Evolutionary conservation across 169 alveolate genomes (phyloP).

Genomic region (Plasmodium vinckei): DNA sequence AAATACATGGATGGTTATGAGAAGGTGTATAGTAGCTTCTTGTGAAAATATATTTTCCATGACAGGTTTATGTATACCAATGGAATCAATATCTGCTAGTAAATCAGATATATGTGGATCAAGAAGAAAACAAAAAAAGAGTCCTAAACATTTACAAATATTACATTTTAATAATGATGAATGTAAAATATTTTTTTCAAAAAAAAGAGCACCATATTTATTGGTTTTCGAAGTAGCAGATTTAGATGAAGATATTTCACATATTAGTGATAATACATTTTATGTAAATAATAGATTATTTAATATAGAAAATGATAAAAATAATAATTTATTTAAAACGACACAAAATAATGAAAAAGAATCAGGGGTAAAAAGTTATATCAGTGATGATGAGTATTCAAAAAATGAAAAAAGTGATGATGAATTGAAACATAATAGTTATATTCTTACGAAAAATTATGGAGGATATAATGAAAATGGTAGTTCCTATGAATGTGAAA

Average conservation of each 20-base stretch:
- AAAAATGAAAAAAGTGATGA: not conserved
- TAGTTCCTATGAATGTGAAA: constrained; percentile 23
- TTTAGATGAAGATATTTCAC: constrained; percentile 88
- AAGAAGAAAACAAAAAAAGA: not conserved
- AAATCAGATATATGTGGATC: not conserved
- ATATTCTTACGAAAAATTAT: constrained; percentile 1
- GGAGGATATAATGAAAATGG: constrained; percentile 22
- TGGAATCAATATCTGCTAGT: constrained; percentile 57
- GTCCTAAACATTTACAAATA: constrained; percentile 82
- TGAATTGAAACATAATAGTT: too few species aligned
- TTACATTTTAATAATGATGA: constrained; percentile 87
- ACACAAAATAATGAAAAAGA: not conserved
- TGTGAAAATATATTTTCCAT: constrained; percentile 83
- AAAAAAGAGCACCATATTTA: constrained; percentile 91
- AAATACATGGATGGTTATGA: constrained; percentile 88
- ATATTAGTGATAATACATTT: constrained; percentile 29
- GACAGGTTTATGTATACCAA: constrained; percentile 88
- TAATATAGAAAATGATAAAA: not conserved
- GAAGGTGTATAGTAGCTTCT: constrained; percentile 88
- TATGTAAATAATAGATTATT: constrained; percentile 32
- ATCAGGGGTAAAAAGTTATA: not conserved
- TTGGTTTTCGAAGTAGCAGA: constrained; percentile 91
- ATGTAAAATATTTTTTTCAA: constrained; percentile 87
- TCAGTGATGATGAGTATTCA: not conserved
- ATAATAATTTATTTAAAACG: not conserved